phyloP scores from a whole-genome alignment of 2,329 filamentous ascomycete genomes.

The Fusarium graminum region DNA sequence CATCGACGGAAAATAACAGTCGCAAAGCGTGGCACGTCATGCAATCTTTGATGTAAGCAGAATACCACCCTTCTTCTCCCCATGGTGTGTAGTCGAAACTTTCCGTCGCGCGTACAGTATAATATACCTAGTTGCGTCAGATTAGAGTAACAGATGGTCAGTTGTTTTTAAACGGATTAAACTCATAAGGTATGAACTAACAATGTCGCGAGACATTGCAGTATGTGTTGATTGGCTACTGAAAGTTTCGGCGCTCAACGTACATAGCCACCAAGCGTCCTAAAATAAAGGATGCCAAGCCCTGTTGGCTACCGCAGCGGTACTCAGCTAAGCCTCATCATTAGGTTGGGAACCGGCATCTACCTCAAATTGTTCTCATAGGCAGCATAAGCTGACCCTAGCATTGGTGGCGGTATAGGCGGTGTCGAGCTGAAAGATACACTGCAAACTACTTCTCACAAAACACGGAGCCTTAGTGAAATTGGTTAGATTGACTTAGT shows the following conservation, averaged over 20 bases:
- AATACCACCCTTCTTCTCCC: conserved; percentile 1
- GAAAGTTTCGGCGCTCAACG: not conserved
- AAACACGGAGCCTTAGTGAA: too few relatives aligned
- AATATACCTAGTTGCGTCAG: not conserved
- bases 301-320: not conserved
- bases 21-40: conserved; percentile 5
- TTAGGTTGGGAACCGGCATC: not conserved
- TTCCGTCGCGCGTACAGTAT: not conserved
- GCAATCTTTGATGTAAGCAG: conserved; percentile 4
- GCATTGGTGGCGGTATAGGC: conserved; percentile 16
- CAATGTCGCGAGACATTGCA: not conserved
- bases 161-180: not conserved
- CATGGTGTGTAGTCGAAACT: not conserved
- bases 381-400: not conserved
- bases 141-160: not conserved
- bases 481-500: too few relatives aligned
- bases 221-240: not conserved
- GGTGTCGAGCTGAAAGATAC: not conserved
- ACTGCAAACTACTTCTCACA: too few relatives aligned
- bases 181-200: not conserved
- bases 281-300: conserved; percentile 4
- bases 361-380: not conserved
- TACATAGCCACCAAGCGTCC: conserved; percentile 3
- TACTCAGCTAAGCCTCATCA: not conserved
- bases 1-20: not conserved